phyloP scores from a whole-genome alignment of 163 green algal genomes.

The Volvox carteri region DNA sequence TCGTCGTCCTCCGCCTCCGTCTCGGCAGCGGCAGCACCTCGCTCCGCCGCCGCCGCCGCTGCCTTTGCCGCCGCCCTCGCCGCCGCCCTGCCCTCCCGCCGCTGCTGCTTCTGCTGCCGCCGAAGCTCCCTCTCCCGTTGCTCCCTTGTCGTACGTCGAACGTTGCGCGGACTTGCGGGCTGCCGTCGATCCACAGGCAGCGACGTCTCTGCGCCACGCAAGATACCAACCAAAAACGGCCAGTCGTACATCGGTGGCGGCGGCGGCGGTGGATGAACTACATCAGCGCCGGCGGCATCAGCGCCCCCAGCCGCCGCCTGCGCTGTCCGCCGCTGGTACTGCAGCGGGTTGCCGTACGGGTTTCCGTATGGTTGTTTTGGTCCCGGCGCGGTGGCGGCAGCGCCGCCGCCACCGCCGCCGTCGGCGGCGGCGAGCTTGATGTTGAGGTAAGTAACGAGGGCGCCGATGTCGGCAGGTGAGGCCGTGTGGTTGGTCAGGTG shows the following conservation, averaged over 20 bases:
- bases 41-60: not conserved
- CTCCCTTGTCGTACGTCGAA: not conserved
- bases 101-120: not conserved
- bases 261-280: no score
- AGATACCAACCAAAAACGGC: slow-evolving; percentile 23
- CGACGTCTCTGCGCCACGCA: slow-evolving; percentile 30
- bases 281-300: no score
- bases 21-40: not conserved
- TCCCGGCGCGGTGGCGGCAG: slow-evolving; percentile 1
- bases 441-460: slow-evolving; percentile 36
- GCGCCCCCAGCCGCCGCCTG: no score
- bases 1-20: not conserved
- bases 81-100: not conserved
- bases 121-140: not conserved
- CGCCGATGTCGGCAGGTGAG: slow-evolving; percentile 45
- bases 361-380: slow-evolving; percentile 53
- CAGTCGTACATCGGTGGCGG: slow-evolving; percentile 34
- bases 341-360: slow-evolving; percentile 23
- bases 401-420: not conserved
- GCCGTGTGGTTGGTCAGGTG: slow-evolving; percentile 25
- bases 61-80: not conserved
- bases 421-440: slow-evolving; percentile 39
- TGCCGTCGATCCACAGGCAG: slow-evolving; percentile 30
- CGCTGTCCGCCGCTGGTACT: slow-evolving; percentile 35
- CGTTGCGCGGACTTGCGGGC: not conserved